phyloP scores from a whole-genome alignment of 305 asterid genomes.

The Fraxinus platypoda region DNA sequence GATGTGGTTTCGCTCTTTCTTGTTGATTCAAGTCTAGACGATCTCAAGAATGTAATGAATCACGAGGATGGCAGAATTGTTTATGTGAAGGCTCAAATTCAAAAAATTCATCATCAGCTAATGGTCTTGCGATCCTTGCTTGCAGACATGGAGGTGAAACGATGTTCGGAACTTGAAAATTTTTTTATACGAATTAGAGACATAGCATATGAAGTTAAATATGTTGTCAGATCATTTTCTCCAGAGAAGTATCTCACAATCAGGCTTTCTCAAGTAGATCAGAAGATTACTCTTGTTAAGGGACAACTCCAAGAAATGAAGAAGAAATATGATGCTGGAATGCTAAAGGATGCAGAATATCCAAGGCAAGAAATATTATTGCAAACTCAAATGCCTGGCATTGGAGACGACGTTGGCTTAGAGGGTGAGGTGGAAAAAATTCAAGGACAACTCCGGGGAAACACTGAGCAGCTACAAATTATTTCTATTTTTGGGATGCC shows the following conservation, averaged over 20 bases:
- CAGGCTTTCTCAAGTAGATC: constrained; percentile 10
- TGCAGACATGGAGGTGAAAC: background rate
- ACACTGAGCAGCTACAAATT: background rate
- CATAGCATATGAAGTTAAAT: background rate
- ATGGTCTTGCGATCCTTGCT: background rate
- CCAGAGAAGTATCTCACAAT: constrained; percentile 1
- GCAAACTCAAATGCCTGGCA: background rate
- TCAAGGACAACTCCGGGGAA: background rate
- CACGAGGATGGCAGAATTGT: background rate
- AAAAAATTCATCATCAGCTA: background rate
- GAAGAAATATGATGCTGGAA: background rate
- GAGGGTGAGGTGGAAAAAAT: constrained; percentile 1
- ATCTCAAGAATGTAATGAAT: background rate
- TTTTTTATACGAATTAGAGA: background rate
- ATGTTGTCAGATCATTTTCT: background rate
- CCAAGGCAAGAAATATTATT: background rate
- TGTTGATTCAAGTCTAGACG: background rate
- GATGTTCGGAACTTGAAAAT: background rate
- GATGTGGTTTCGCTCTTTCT: background rate
- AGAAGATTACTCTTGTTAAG: background rate
- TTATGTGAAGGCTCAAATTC: background rate
- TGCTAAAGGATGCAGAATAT: background rate
- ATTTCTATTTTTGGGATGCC: constrained; percentile 33
- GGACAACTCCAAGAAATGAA: background rate
- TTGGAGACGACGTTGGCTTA: constrained; percentile 18